Conservation (phyloP, 1,284 basidiomycete genomes). For the Rhodotorula glutinis region DNA sequence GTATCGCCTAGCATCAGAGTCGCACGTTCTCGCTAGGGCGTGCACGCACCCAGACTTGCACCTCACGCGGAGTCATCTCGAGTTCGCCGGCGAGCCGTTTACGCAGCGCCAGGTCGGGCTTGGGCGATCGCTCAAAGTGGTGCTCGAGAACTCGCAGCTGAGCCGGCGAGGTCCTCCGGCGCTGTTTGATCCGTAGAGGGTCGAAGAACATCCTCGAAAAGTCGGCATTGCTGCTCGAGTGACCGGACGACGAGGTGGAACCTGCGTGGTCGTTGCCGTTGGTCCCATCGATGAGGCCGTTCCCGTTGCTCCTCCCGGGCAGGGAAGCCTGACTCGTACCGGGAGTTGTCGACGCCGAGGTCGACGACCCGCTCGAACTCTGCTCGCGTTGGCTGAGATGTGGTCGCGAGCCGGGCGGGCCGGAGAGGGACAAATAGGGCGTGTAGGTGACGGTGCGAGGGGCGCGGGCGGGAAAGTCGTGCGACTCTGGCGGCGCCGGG, state of each 20-base stretch:
- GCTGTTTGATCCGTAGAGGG: constrained; percentile 44
- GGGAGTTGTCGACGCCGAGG: neutral
- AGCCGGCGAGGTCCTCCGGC: constrained; percentile 43
- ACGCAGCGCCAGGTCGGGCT: constrained; percentile 76
- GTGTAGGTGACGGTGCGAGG: neutral
- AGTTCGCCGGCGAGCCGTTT: constrained; percentile 74
- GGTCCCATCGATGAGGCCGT: neutral
- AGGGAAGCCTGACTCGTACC: neutral
- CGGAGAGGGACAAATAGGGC: neutral
- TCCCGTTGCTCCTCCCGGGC: neutral
- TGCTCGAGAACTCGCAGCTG: constrained; percentile 65
- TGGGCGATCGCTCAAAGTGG: constrained; percentile 78
- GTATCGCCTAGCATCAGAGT: too few species aligned
- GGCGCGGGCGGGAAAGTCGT: too few species aligned
- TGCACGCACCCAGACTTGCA: constrained; percentile 66
- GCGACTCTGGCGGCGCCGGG: too few species aligned
- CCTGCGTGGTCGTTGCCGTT: neutral
- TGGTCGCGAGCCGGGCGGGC: neutral
- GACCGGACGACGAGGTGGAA: neutral
- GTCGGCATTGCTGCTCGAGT: neutral
- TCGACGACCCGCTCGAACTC: constrained; percentile 1
- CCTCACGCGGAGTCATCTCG: constrained; percentile 84
- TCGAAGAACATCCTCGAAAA: constrained; percentile 32
- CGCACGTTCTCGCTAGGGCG: too few species aligned
- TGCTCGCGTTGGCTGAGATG: neutral